phyloP scores from a whole-genome alignment of 352 stramenopile species.

The Phytopythium aichiense region DNA sequence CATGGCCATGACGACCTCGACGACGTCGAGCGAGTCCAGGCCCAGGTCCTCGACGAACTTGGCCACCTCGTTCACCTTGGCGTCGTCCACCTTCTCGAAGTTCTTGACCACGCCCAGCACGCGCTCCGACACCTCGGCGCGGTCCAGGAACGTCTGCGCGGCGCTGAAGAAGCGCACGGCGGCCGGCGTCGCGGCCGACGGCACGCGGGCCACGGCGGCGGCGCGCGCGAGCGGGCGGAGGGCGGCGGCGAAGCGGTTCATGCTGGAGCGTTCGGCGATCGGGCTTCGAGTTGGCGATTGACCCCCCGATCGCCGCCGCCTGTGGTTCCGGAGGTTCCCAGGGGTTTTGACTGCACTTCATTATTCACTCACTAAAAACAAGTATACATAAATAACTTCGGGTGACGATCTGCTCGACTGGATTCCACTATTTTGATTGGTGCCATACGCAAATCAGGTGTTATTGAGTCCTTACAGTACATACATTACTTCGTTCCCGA shows the following conservation, averaged over 20 bases:
- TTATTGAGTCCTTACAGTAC: no score
- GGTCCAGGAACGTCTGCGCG: constrained; percentile 87
- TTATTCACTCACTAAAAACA: no score
- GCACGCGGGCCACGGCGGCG: constrained; percentile 32
- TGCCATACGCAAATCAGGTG: no score
- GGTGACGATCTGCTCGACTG: no score
- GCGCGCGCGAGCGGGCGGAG: constrained; percentile 66
- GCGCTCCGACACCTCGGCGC: constrained; percentile 94
- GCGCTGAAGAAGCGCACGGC: constrained; percentile 63
- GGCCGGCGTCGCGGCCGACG: constrained; percentile 27
- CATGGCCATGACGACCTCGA: constrained; percentile 98
- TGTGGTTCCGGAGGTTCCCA: neutral
- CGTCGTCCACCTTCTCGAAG: constrained; percentile 98
- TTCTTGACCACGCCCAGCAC: constrained; percentile 99
- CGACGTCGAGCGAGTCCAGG: constrained; percentile 98
- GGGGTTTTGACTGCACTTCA: no score
- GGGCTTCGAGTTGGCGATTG: constrained; percentile 4
- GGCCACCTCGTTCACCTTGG: constrained; percentile 89
- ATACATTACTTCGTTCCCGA: no score
- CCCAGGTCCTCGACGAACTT: constrained; percentile 98
- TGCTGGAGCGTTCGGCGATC: constrained; percentile 15
- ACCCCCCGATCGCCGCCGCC: neutral
- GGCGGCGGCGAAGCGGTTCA: constrained; percentile 76
- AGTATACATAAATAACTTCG: no score
- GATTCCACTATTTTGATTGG: no score